Percentiles rank a stretch among this genome's conserved stretches.
These are phyloP conservation scores for Amanita polypyramis DNA, from an alignment of 768 basidiomycete genomes.

Conservation along the genomic window DNA sequence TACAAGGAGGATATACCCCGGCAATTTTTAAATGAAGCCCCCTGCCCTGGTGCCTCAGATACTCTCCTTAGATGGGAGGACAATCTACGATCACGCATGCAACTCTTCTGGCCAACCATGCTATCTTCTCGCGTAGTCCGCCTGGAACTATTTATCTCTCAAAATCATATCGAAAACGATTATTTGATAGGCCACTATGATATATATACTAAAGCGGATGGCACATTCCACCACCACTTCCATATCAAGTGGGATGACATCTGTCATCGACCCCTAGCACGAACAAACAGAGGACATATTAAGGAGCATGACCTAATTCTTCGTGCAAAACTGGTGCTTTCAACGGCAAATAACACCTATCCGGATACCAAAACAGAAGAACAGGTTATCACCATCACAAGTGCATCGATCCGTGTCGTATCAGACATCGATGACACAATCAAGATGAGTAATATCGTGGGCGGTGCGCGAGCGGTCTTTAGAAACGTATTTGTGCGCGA, in stretches of 20 bases:
- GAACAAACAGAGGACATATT: conserved; percentile 42
- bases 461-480: conserved; percentile 76
- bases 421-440: conserved; percentile 95
- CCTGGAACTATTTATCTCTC: conserved; percentile 47
- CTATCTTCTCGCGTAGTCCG: conserved; percentile 53
- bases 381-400: conserved; percentile 37
- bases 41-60: conserved; percentile 15
- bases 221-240: conserved; percentile 61
- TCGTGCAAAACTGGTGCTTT: conserved; percentile 39
- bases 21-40: conserved; percentile 6
- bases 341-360: conserved; percentile 4
- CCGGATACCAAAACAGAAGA: conserved; percentile 3
- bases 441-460: conserved; percentile 67
- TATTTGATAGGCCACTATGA: conserved; percentile 40
- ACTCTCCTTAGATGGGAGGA: conserved; percentile 46
- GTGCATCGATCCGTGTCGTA: conserved; percentile 65
- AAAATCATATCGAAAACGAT: conserved; percentile 15
- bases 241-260: conserved; percentile 60
- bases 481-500: conserved; percentile 89
- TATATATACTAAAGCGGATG: conserved; percentile 54
- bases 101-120: conserved; percentile 73
- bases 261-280: conserved; percentile 45
- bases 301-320: conserved; percentile 48
- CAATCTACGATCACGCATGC: conserved; percentile 69
- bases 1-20: conserved; percentile 3